Base-by-base conservation (phyloP, 805 yeast species). In the Limtongia smithiae region DNA sequence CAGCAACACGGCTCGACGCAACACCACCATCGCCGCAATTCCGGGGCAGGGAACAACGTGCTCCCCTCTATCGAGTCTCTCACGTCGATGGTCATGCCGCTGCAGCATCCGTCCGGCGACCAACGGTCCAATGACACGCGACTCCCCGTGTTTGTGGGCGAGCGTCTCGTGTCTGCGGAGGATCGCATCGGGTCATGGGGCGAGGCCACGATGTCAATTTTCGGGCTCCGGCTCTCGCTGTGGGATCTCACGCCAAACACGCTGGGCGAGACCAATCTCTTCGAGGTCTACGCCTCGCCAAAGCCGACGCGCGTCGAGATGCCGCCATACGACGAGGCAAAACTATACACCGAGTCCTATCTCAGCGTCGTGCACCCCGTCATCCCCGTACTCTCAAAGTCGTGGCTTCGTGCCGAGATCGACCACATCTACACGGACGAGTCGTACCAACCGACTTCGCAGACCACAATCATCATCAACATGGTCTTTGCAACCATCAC, bases 271-370 rank as follows among this genome's bases (percentile, higher is more conserved):
- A 24, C 46, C 20, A 52, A 52, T 27, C 18, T 52, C 34, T 49
- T 52, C 15, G 44, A 48, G 31, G 17, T 39, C 17, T 44, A 22
- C 17, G 9, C 42, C 11, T 5, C 37, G 17, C 39, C 46, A 12
- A 30, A 37, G n/a, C 47, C 49, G 3, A 17, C 37, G n/a, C 20
- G 36, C 17, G 27, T 44, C 33, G 55, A 53, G 46, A 44, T 50
- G 20, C 57, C 54, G 14, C 31, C 57, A 5, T 50, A 45, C 36
- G 55, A 42, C n/a, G 57, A 53, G 20, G 57, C 55, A 11, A 45
- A 50, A 24, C 17, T 37, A n/a, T 50, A 45, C 24, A 37, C 46
- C 18, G 43, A 45, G 5, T 36, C 49, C n/a, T 53, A 34, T 28
- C n/a, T 53, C 25, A 33, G 48, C 6, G 40, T 38, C 22, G 41